Base-by-base conservation (phyloP, 2,329 filamentous ascomycete genomes). In the Botrytis byssoidea region DNA sequence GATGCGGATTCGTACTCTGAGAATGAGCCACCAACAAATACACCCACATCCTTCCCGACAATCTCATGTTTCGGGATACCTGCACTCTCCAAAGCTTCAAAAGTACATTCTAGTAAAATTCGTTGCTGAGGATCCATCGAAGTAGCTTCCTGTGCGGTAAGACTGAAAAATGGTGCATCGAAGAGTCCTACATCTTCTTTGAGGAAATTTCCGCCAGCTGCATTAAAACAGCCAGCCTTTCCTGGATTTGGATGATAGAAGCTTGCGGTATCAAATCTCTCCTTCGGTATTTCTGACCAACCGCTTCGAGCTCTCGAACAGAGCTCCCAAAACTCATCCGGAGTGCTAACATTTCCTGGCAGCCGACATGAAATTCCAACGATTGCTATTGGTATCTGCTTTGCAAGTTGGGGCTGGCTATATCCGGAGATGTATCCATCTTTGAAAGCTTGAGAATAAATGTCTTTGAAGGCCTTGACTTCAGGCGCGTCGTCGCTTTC, bases 271-370 rank as follows among this genome's bases (percentile, higher is more conserved):
- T 73, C 71, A 61, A 69, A 73, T 61, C 71, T 69, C 9, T 73
- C 71, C 37, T 73, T 73, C 12, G 71, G 71, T 70, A 73, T 70
- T 70, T 70, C 71, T n/a, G 64, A 69, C 71, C 71, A 70, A 60
- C 71, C 71, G 40, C 55, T 69, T 57, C 71, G 77, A 59, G 92
- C 92, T 81, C 91, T 90, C 79, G 89, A 88, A 29, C 94, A 85
- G 10, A 94, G 84, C 74, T 93, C 89, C 92, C 92, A 94, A 55
- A 94, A 88, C 71, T 88, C 88, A 73, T 93, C 90, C 74, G 86
- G 83, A 7, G 80, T 82, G 10, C 85, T 85, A 12, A 83, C 80
- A 42, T 72, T 68, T 4, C 86, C 87, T 5, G 87, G 86, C 63
- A 88, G 86, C 12, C 86, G 83, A 65, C 86, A 84, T 9, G 85